phyloP scores from a whole-genome alignment of 1,284 basidiomycete species.

The Tilletia indica region DNA sequence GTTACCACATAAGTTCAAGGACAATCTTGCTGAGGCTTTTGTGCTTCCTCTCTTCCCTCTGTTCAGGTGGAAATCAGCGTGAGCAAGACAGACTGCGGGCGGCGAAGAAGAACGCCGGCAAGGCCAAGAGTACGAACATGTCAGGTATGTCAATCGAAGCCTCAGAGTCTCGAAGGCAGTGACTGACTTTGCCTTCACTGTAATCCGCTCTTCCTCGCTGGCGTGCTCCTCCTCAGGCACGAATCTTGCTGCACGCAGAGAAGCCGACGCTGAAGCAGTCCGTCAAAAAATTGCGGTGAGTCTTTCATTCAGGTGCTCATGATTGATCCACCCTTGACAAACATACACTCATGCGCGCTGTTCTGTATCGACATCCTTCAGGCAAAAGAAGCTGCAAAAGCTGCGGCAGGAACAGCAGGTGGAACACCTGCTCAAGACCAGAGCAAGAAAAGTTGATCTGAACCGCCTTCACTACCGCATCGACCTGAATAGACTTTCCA shows the following conservation, averaged over 20 bases:
- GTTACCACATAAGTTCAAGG: background rate
- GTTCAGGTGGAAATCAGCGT: slow-evolving; percentile 9
- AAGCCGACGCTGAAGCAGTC: slow-evolving; percentile 7
- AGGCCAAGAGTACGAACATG: slow-evolving; percentile 9
- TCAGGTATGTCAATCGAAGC: background rate
- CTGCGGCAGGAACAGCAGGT: background rate
- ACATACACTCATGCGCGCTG: background rate
- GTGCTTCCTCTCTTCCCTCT: background rate
- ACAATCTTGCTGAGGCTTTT: background rate
- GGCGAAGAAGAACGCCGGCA: slow-evolving; percentile 7
- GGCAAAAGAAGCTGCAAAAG: slow-evolving; percentile 12
- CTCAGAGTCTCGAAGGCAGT: too few species aligned
- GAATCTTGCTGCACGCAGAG: background rate
- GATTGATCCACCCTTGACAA: background rate
- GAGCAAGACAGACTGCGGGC: slow-evolving; percentile 8
- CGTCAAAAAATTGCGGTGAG: background rate
- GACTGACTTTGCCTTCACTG: background rate
- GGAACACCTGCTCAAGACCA: background rate
- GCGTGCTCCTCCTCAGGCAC: background rate
- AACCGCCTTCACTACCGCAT: too few species aligned
- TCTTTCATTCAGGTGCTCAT: background rate
- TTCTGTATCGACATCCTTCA: background rate
- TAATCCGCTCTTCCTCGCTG: background rate
- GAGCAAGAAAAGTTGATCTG: background rate
- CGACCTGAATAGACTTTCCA: too few species aligned